Base-by-base conservation (phyloP, 2,329 filamentous ascomycete genomes). In the Zasmidium angulare region DNA sequence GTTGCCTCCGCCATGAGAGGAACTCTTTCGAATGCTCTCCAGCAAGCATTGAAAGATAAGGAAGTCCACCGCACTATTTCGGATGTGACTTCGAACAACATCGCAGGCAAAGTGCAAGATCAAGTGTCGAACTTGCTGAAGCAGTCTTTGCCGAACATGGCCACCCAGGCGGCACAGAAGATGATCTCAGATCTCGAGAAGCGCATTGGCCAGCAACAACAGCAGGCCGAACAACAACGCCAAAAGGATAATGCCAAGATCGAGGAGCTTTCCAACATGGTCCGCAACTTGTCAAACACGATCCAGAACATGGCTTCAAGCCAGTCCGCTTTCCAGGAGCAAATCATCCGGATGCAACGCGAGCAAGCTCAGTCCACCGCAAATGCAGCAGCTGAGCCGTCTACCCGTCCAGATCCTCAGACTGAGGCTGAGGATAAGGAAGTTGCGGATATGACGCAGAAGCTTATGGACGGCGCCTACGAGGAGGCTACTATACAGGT, bases 1-100 rank as follows among this genome's bases (percentile, higher is more conserved):
- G 75, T 96, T 47, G 86, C 90, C 58, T 86, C 86, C 65, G 91
- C 96, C 74, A 78, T 96, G 64, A 87, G 89, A 70, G 83, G 82
- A 58, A 76, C 82, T 36, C 79, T 98, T 36, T 91, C 91, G 1
- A 79, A 83, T 61, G 83, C 86, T 10, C 79, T 96, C 58, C 78
- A 80, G 50, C 84, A 86, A 64, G 85, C 89, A 21, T 75, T 97
- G 55, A 87, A 90, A 70, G 89, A 88, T 64, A 86, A 87, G 11
- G 88, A 93, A 51, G 80, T 95, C 43, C 79, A 91, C 63, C 88
- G 88, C 68, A 78, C 83, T 6, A 85, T 97, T 56, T 84, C 88
- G 2, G 90, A 96, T 55, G 84, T 86, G 53, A 83, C 96, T 31
- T 81, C 86, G 2, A 84, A 85, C 64, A 86, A 84, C 51, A 82